phyloP scores from a whole-genome alignment of 768 basidiomycete species.

The Ramaria sp. region DNA sequence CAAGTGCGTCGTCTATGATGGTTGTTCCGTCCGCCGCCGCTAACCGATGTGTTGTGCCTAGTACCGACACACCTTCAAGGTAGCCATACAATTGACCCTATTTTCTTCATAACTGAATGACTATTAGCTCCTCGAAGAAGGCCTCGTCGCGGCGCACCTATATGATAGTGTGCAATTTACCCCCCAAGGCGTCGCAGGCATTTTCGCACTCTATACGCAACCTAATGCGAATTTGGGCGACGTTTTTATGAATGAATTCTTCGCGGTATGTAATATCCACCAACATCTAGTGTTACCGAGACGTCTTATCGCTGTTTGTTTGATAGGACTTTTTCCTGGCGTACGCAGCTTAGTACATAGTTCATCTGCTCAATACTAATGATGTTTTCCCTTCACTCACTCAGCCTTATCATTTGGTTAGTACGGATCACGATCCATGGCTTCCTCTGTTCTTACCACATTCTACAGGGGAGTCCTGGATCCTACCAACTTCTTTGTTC shows the following conservation, averaged over 20 bases:
- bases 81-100: not conserved
- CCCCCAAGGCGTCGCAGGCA: conserved; percentile 30
- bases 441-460: not conserved
- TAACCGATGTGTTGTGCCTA: not conserved
- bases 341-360: not conserved
- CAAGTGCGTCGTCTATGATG: not conserved
- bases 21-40: not conserved
- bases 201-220: conserved; percentile 38
- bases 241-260: conserved; percentile 46
- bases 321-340: conserved; percentile 9
- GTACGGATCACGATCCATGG: not conserved
- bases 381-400: not conserved
- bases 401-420: conserved; percentile 38
- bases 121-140: conserved; percentile 18
- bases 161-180: conserved; percentile 26
- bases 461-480: conserved; percentile 30
- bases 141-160: conserved; percentile 18
- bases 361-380: not conserved
- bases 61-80: conserved; percentile 6
- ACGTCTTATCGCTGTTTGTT: no score
- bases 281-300: not conserved
- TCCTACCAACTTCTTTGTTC: conserved; percentile 47
- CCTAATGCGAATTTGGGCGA: conserved; percentile 35
- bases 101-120: not conserved
- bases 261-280: conserved; percentile 29